These are phyloP conservation scores for Gelatoporia subvermispora DNA, from an alignment of 768 basidiomycete species.

Conservation along the genomic window DNA sequence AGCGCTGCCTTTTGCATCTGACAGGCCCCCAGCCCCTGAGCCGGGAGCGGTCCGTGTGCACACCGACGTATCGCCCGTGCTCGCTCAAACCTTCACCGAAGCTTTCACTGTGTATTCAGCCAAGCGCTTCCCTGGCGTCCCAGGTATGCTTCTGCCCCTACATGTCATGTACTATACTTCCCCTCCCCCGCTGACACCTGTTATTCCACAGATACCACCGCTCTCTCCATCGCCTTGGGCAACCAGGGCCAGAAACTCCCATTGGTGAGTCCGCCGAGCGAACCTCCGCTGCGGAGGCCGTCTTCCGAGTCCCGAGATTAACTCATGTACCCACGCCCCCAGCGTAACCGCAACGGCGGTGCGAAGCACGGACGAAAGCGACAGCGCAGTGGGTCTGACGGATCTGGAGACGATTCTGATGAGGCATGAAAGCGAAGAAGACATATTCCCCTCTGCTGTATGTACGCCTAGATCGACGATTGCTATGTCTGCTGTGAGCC, in stretches of 20 bases:
- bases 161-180: slow-evolving; percentile 6
- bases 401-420: slow-evolving; percentile 69
- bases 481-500: too few relatives aligned
- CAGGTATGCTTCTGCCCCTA: slow-evolving; percentile 45
- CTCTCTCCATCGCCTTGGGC: slow-evolving; percentile 82
- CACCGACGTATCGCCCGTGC: slow-evolving; percentile 65
- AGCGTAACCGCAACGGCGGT: slow-evolving; percentile 82
- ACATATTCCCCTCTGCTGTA: too few relatives aligned
- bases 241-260: slow-evolving; percentile 90
- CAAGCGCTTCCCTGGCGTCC: slow-evolving; percentile 92
- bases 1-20: slow-evolving; percentile 4
- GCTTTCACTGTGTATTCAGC: slow-evolving; percentile 86
- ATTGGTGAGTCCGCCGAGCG: slow-evolving; percentile 48
- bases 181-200: neutral
- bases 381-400: slow-evolving; percentile 57
- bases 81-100: slow-evolving; percentile 81
- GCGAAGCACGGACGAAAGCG: slow-evolving; percentile 54
- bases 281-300: slow-evolving; percentile 6
- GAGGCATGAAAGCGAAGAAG: slow-evolving; percentile 29
- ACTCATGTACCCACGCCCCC: slow-evolving; percentile 1
- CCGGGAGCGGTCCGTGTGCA: slow-evolving; percentile 60
- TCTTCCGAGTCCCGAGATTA: slow-evolving; percentile 7
- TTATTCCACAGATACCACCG: slow-evolving; percentile 64
- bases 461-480: too few relatives aligned
- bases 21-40: slow-evolving; percentile 70